Evolutionary conservation across 148 eudicot species (phyloP), one percentile per base, ranked within the genome.

Genomic region (Beta vulgaris): DNA sequence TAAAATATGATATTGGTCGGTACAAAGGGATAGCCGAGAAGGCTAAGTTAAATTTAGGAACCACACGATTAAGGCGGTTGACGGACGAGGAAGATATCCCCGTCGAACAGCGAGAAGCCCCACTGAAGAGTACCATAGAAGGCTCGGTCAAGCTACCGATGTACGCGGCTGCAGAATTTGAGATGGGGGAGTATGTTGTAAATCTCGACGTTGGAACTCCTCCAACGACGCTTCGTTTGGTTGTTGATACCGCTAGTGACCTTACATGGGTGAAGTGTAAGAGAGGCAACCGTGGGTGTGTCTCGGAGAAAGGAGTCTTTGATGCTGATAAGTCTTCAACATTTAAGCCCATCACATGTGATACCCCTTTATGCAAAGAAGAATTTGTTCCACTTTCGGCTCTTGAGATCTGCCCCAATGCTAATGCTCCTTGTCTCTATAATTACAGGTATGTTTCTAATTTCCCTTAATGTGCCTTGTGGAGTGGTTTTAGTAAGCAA

Each of bases 201-300:
- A 73, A 77, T 1, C 16, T 85, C 8, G 83, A 81, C 32, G 62
- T 83, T 0, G 90, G 90, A 1, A 76, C 67, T 2, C 86, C 90
- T 0, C 79, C 81, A 2, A 71, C 68, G 31, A 82, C 72, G 43
- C 32, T 80, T 2, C 36, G 55, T 54, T 72, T 87, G 65, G 53
- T 85, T 51, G 84, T 74, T 21, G 90, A 87, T n/a, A 87, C 87
- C 0, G 90, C 85, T 23, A 87, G 87, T 67, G 87, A 85, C 16
- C 43, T 87, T 31, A 82, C 87, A 8, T 87, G 90, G 90, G 80
- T 75, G 7, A 82, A 82, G 25, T 87, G 90, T 46, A 48, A n/a
- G 28, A 77, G 70, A 11, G 51, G 64, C 21, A 70, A 80, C 6
- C 29, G 29, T 25, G 55, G 39, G 31, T 10, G 19, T 21, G 3